These are phyloP conservation scores for Sphagnum tenellum DNA, from an alignment of 225 moss, liverwort and hornwort species.

Conservation along the genomic window DNA sequence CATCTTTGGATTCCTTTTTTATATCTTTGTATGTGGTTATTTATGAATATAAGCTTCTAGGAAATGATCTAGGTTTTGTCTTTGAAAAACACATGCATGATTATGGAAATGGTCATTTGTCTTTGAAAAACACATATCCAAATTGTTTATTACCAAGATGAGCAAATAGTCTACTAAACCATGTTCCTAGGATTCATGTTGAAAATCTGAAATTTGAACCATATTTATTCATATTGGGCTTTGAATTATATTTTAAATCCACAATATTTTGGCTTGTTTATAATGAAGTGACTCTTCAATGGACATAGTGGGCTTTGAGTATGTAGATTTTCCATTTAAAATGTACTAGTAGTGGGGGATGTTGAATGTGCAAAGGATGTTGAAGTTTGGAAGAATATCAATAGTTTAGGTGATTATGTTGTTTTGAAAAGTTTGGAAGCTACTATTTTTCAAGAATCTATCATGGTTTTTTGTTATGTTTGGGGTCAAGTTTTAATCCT, in stretches of 20 bases:
- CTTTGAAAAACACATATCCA: too few relatives aligned
- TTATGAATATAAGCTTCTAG: background rate
- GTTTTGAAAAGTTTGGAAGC: constrained; percentile 48
- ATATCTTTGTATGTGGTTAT: background rate
- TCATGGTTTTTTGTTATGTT: constrained; percentile 52
- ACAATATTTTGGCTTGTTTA: too few relatives aligned
- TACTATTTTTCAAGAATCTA: constrained; percentile 43
- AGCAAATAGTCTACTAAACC: too few relatives aligned
- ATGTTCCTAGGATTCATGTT: too few relatives aligned
- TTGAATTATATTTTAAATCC: too few relatives aligned
- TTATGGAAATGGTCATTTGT: too few relatives aligned
- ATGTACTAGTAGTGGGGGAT: background rate
- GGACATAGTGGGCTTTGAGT: too few relatives aligned
- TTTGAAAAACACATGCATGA: background rate
- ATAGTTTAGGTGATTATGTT: constrained; percentile 1
- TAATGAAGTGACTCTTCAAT: too few relatives aligned
- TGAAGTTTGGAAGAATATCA: background rate
- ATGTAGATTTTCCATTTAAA: background rate
- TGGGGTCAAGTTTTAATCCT: constrained; percentile 42
- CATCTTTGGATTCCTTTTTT: too few relatives aligned
- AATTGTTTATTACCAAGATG: too few relatives aligned
- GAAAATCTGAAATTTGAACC: too few relatives aligned
- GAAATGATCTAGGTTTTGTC: background rate
- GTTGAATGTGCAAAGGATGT: background rate
- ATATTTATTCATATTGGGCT: too few relatives aligned